phyloP scores from a whole-genome alignment of 2,329 filamentous ascomycete genomes.

The Balansia obtecta region DNA sequence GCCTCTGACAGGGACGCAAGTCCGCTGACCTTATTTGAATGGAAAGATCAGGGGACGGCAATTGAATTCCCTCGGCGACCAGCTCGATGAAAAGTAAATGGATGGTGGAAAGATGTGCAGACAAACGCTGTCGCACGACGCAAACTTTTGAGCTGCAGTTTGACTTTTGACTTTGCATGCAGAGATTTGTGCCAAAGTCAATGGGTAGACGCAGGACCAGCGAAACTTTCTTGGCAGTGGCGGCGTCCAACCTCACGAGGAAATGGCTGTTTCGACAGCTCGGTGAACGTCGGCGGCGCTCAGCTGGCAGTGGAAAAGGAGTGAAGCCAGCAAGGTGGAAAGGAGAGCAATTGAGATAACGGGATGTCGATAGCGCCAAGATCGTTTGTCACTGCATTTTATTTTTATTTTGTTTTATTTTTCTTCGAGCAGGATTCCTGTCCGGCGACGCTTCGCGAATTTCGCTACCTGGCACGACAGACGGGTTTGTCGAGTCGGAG shows the following conservation, averaged over 20 bases:
- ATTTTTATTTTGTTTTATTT: too few relatives aligned
- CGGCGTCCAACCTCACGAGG: neutral
- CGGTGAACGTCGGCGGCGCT: too few relatives aligned
- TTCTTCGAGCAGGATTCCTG: neutral
- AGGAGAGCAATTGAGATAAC: neutral
- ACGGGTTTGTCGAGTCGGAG: neutral
- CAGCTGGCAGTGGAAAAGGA: neutral
- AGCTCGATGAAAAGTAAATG: neutral
- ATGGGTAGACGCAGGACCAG: neutral
- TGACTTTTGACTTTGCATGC: neutral
- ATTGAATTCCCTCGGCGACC: neutral
- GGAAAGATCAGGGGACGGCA: neutral
- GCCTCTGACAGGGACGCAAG: neutral
- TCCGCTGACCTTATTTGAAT: neutral
- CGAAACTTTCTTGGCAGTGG: neutral
- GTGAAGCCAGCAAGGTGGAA: neutral
- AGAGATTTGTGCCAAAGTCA: neutral
- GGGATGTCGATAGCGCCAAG: neutral
- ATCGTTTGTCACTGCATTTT: neutral
- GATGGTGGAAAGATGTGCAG: neutral
- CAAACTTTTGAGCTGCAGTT: neutral
- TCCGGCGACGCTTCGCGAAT: neutral
- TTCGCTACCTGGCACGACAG: neutral
- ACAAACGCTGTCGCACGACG: neutral
- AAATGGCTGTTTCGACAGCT: too few relatives aligned